phyloP scores from a whole-genome alignment of 2,329 filamentous ascomycete species.

The Myriosclerotinia scirpicola region DNA sequence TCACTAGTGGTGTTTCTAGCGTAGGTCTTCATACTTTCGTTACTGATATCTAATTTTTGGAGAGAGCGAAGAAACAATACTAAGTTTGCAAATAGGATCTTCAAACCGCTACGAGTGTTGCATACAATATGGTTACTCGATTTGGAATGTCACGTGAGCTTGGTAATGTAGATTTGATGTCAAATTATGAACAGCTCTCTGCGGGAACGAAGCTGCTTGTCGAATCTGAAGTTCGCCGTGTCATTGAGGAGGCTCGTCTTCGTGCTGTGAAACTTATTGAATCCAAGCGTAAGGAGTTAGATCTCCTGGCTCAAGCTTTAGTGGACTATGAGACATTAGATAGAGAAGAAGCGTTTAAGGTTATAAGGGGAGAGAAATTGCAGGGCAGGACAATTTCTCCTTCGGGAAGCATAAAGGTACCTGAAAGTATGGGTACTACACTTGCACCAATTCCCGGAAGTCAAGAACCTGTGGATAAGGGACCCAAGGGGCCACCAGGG shows the following conservation, averaged over 20 bases:
- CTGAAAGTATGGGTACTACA: conserved; percentile 42
- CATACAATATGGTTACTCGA: conserved; percentile 83
- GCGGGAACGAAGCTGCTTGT: conserved; percentile 84
- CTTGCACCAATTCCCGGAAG: conserved; percentile 36
- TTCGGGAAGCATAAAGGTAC: conserved; percentile 65
- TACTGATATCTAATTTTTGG: neutral
- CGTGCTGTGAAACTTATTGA: conserved; percentile 71
- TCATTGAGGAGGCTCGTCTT: conserved; percentile 77
- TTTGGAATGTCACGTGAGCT: conserved; percentile 87
- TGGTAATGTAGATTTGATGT: conserved; percentile 84
- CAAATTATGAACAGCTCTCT: conserved; percentile 78
- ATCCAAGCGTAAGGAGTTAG: conserved; percentile 78
- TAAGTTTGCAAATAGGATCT: conserved; percentile 64
- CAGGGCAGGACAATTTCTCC: conserved; percentile 64
- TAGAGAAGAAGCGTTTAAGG: conserved; percentile 85
- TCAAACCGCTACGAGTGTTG: conserved; percentile 74
- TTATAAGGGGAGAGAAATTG: conserved; percentile 83
- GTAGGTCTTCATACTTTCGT: conserved; percentile 50
- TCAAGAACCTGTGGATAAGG: conserved; percentile 27
- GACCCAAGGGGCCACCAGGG: conserved; percentile 31
- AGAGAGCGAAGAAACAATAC: conserved; percentile 29
- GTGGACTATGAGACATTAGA: conserved; percentile 93
- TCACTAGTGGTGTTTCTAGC: conserved; percentile 81
- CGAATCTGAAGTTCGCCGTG: conserved; percentile 81
- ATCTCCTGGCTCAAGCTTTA: conserved; percentile 82